Evolutionary conservation across 1,284 basidiomycete species (phyloP).

Genomic region (Takashimella tepidaria): DNA sequence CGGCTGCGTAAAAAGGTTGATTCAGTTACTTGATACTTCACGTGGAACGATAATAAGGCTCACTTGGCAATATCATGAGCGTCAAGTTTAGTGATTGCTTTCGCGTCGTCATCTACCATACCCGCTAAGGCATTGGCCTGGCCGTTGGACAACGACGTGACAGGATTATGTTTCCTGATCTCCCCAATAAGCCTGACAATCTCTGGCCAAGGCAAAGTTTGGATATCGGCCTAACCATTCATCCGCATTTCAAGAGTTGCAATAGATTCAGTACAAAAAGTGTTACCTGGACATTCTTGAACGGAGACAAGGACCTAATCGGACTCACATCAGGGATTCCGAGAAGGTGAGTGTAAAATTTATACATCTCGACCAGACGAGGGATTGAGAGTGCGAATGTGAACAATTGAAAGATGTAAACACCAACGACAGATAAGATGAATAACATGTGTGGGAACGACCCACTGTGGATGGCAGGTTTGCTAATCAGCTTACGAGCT

Average conservation of each 20-base stretch:
- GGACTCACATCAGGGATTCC: constrained; percentile 54
- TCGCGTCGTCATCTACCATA: constrained; percentile 26
- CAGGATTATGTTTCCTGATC: constrained; percentile 83
- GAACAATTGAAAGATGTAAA: constrained; percentile 62
- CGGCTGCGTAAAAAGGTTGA: constrained; percentile 52
- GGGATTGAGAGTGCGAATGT: constrained; percentile 55
- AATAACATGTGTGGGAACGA: constrained; percentile 54
- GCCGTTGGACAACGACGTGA: constrained; percentile 64
- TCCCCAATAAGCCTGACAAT: constrained; percentile 81
- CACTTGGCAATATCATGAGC: constrained; percentile 70
- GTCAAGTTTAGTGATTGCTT: constrained; percentile 66
- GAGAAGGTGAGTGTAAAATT: constrained; percentile 64
- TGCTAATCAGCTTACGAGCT: too few species aligned
- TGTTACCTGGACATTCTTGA: neutral
- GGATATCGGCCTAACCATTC: constrained; percentile 95
- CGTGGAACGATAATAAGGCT: constrained; percentile 11
- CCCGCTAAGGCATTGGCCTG: constrained; percentile 45
- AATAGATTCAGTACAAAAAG: neutral
- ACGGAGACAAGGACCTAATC: neutral
- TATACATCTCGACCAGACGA: constrained; percentile 83
- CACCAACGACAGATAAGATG: constrained; percentile 70
- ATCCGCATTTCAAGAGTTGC: neutral
- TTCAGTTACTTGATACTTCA: too few species aligned
- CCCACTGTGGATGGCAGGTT: constrained; percentile 16
- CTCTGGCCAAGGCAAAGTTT: constrained; percentile 94